These are phyloP conservation scores for Boletus rex-veris DNA, from an alignment of 768 basidiomycete species.

Conservation along the genomic window DNA sequence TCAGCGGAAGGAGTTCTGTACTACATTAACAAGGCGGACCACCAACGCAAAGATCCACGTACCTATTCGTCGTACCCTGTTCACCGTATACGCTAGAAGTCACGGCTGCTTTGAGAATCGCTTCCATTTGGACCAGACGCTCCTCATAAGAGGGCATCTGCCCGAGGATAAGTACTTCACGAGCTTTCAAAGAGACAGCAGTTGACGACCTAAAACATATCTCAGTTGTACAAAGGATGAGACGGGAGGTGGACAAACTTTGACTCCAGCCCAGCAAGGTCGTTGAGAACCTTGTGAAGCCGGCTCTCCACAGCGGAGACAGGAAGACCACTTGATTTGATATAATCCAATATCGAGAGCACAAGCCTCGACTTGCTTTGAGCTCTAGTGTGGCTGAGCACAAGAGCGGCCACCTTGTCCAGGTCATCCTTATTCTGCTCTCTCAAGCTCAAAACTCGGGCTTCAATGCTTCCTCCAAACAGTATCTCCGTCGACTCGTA, in stretches of 20 bases:
- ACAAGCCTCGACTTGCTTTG: constrained; percentile 89
- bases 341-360: constrained; percentile 80
- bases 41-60: constrained; percentile 11
- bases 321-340: constrained; percentile 76
- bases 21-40: constrained; percentile 1
- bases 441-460: constrained; percentile 82
- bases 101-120: constrained; percentile 85
- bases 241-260: constrained; percentile 48
- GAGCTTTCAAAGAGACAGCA: constrained; percentile 88
- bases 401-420: constrained; percentile 80
- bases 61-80: constrained; percentile 60
- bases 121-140: constrained; percentile 90
- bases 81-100: constrained; percentile 90
- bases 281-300: constrained; percentile 73
- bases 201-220: constrained; percentile 70
- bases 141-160: constrained; percentile 98
- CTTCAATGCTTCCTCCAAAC: constrained; percentile 93
- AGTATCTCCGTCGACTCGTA: constrained; percentile 88
- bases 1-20: constrained; percentile 78
- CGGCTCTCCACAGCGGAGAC: constrained; percentile 72
- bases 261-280: constrained; percentile 83
- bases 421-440: constrained; percentile 92
- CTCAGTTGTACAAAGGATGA: constrained; percentile 2
- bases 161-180: constrained; percentile 93
- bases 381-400: constrained; percentile 95